Conservation (phyloP, 2,329 filamentous ascomycete species). For the Fusarium tjaetaba region DNA sequence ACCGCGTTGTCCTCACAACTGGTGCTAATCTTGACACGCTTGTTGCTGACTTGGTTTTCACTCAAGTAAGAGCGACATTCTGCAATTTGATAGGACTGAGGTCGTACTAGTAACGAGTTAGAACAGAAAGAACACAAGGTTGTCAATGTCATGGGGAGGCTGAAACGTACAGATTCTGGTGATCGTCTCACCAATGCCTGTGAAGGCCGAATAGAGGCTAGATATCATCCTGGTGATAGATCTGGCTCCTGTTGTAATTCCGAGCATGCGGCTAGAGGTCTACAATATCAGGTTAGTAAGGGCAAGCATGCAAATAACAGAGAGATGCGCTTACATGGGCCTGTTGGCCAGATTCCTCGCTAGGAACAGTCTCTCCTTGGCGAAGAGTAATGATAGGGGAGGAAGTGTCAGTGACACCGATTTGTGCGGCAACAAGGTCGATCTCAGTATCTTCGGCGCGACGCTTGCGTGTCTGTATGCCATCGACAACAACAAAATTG, state of each 20-base stretch:
- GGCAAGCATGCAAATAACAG: background rate
- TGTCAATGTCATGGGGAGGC: background rate
- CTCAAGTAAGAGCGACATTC: constrained; percentile 39
- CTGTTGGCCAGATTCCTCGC: constrained; percentile 14
- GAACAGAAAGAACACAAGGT: background rate
- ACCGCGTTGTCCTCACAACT: constrained; percentile 12
- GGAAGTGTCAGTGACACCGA: constrained; percentile 22
- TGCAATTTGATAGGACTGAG: constrained; percentile 39
- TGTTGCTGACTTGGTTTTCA: constrained; percentile 38
- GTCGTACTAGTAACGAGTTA: constrained; percentile 34
- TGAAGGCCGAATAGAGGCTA: constrained; percentile 39
- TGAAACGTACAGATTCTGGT: constrained; percentile 37
- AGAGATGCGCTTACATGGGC: constrained; percentile 19
- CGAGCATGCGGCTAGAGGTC: constrained; percentile 39
- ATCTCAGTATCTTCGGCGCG: constrained; percentile 45
- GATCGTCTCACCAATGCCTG: constrained; percentile 42
- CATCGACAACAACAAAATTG: constrained; percentile 40
- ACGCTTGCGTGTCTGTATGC: constrained; percentile 45
- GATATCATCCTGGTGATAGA: constrained; percentile 46
- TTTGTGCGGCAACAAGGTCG: constrained; percentile 43
- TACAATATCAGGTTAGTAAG: constrained; percentile 5
- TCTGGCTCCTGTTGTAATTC: constrained; percentile 22
- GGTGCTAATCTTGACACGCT: constrained; percentile 41
- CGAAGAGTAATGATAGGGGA: constrained; percentile 32
- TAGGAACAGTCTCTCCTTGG: constrained; percentile 18